phyloP scores from a whole-genome alignment of 768 basidiomycete genomes.

The Russula sp. region DNA sequence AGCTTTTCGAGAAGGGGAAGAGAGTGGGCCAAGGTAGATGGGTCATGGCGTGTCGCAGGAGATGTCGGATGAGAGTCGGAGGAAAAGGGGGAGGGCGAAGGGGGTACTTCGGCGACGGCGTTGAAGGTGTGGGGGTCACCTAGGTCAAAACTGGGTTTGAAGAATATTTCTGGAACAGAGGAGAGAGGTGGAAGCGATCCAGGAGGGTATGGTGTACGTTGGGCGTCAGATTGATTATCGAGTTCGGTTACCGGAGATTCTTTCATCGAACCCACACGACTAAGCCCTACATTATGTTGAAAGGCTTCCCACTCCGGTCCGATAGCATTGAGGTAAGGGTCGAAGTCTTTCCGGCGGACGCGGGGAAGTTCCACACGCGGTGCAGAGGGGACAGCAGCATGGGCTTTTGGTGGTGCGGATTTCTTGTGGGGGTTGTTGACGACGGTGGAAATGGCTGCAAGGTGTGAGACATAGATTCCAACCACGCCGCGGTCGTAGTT shows the following conservation, averaged over 20 bases:
- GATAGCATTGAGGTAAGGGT: constrained; percentile 69
- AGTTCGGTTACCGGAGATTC: constrained; percentile 19
- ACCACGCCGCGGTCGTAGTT: not conserved
- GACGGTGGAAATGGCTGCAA: constrained; percentile 84
- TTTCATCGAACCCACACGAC: constrained; percentile 32
- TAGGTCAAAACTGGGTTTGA: constrained; percentile 71
- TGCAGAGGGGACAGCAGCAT: constrained; percentile 69
- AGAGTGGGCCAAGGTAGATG: constrained; percentile 57
- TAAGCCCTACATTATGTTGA: constrained; percentile 38
- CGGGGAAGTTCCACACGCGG: constrained; percentile 72
- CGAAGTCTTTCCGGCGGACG: constrained; percentile 78
- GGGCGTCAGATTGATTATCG: constrained; percentile 22
- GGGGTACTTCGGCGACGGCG: constrained; percentile 53
- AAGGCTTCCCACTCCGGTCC: constrained; percentile 74
- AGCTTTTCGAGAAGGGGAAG: constrained; percentile 82
- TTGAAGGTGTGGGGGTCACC: constrained; percentile 73
- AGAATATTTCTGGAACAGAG: constrained; percentile 77
- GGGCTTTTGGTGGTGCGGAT: constrained; percentile 82
- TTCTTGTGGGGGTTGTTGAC: constrained; percentile 84
- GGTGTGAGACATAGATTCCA: constrained; percentile 7
- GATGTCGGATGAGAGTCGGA: constrained; percentile 18
- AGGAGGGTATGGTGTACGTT: constrained; percentile 30
- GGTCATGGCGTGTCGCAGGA: constrained; percentile 39
- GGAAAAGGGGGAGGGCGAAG: constrained; percentile 6
- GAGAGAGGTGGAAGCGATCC: constrained; percentile 61